A percentile compares a stretch with the other conserved stretches of the same genome.
phyloP scores from a whole-genome alignment of 805 yeast species.

The Vanderwaltozyma polyspora region DNA sequence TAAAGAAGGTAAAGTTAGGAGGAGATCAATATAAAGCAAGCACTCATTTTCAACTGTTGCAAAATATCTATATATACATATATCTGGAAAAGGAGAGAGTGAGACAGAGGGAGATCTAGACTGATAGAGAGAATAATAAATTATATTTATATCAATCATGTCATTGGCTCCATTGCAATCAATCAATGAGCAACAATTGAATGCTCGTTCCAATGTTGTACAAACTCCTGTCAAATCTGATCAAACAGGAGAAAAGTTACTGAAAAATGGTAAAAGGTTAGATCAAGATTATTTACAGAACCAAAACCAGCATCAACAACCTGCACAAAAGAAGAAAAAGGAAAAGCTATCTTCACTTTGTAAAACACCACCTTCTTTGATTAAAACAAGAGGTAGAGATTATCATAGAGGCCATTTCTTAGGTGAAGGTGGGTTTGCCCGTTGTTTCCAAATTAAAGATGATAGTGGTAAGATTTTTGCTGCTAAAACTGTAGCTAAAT shows the following conservation, averaged over 20 bases:
- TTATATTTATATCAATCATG: conserved; percentile 9
- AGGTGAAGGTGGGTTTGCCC: conserved; percentile 98
- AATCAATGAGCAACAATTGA: conserved; percentile 26
- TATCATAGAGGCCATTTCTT: conserved; percentile 80
- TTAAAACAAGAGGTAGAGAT: conserved; percentile 80
- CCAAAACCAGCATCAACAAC: conserved; percentile 8
- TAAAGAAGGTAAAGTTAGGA: no score
- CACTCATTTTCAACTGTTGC: no score
- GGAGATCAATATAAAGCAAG: no score
- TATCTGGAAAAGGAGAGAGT: not conserved
- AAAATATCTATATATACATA: not conserved
- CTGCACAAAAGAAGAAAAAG: conserved; percentile 52
- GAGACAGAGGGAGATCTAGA: no score
- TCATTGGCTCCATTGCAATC: conserved; percentile 27
- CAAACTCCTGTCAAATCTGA: conserved; percentile 23
- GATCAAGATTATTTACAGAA: conserved; percentile 7
- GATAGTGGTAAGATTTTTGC: conserved; percentile 78
- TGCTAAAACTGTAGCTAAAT: conserved; percentile 94
- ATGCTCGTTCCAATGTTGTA: conserved; percentile 20
- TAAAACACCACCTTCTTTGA: conserved; percentile 90
- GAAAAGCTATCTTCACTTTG: conserved; percentile 83
- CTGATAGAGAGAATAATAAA: not conserved
- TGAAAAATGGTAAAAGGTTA: conserved; percentile 6
- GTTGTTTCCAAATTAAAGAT: conserved; percentile 93
- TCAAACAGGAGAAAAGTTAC: conserved; percentile 6